A percentile compares a stretch with the other conserved stretches of the same genome.
phyloP scores from a whole-genome alignment of 148 eudicot species.

The Vaccinium darrowii region DNA sequence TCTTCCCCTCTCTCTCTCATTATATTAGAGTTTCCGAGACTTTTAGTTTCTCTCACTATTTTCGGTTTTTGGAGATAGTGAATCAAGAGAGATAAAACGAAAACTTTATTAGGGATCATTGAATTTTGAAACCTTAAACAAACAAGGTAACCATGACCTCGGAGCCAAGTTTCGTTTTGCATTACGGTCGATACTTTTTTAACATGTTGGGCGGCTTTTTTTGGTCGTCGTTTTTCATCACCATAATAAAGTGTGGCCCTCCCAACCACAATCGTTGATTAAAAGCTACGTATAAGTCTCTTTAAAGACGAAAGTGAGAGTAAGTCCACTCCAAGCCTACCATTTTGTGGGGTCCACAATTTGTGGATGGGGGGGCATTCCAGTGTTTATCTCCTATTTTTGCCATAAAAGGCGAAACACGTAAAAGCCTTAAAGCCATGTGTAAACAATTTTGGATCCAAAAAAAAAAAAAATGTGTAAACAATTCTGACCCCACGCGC shows the following conservation, averaged over 20 bases:
- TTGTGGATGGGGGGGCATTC: neutral
- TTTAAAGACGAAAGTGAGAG: neutral
- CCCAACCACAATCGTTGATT: neutral
- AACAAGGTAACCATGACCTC: too few species aligned
- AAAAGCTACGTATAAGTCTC: neutral
- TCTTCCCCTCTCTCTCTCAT: too few species aligned
- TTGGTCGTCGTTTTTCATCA: too few species aligned
- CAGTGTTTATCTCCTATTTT: neutral
- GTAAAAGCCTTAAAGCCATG: neutral
- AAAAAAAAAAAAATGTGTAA: too few species aligned
- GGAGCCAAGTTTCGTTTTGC: too few species aligned
- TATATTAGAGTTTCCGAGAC: too few species aligned
- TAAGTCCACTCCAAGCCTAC: neutral
- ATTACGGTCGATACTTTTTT: too few species aligned
- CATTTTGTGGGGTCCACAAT: neutral
- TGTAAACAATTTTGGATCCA: neutral
- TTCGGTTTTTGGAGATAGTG: too few species aligned
- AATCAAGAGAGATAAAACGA: too few species aligned
- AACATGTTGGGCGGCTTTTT: too few species aligned
- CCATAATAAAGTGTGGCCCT: neutral
- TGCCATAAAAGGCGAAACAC: neutral
- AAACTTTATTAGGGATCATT: fast-evolving
- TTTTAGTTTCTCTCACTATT: too few species aligned
- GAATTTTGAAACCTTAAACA: too few species aligned
- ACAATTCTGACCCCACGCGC: neutral